Base-by-base conservation (phyloP, 78 protist species). In the Trichosphaerium sp. region DNA sequence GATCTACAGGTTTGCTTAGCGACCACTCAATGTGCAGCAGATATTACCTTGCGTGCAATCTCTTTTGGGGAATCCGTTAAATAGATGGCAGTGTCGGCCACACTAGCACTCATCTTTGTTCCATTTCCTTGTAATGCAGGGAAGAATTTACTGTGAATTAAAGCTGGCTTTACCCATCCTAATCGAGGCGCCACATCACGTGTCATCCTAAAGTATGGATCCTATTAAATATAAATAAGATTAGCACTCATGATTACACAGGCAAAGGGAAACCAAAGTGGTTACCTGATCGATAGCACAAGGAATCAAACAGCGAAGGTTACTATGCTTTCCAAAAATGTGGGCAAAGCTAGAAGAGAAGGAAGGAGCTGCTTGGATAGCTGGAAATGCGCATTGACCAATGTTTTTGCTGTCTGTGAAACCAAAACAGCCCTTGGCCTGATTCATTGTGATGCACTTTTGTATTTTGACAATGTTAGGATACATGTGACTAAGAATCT, bases 171-270 rank as follows among this genome's bases (percentile, higher is more conserved):
- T 32, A 42, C 52, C 34, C 41, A 75, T n/a, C 87, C 88, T 18
- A 96, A 31, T 8, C 87, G 31, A 23, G 89, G 92, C 15, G 99
- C 99, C 29, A 95, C 82, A 68, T 96, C 99, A 5, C 99, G 65
- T 10, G 98, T 89, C 88, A 94, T 67, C 47, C 99, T 80, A 90
- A 98, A 98, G 77, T 98, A 98, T 31, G 98, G 98, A 72, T 95
- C 99, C 75, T 87, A 85, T n/a, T 39, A 35, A 18, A 49, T 21
- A 1, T 6, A 26, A 31, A 47, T 4, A 10, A n/a, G n/a, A 63
- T 55, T n/a, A 6, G 26, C 32, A 7, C 15, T 6, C 31, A 41
- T 65, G 40, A 42, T 63, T 57, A 39, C 35, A 8, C 39, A 59
- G 43, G 14, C n/a, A 6, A n/a, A n/a, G n/a, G n/a, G n/a, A n/a